Evolutionary conservation across 495 filamentous ascomycete species (phyloP), one percentile per base, ranked within the genome.

Genomic region (Tuber umbilicatum): DNA sequence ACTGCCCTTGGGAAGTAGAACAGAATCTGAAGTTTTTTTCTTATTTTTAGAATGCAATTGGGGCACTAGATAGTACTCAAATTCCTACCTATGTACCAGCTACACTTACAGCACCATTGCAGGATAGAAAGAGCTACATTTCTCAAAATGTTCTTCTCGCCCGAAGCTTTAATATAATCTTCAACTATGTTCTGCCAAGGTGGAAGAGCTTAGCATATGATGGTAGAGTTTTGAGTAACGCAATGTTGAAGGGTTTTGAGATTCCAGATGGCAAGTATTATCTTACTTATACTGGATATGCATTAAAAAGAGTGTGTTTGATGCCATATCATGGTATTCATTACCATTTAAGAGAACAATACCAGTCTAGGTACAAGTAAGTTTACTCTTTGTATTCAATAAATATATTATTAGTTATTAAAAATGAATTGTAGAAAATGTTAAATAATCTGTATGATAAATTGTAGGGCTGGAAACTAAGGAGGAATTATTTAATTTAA

Each of bases 31-130:
- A 55, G 7, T 55, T 27, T 12, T 27, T n/a, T 12, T 23, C 47
- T 9, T 55, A 27, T 0, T 55, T 55, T 55, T 0, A 55, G 47
- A 0, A 55, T 27, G 7, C 2, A 12, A 55, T 55, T 55, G 7
- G 47, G 0, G 47, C 47, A 2, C 6, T 27, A 10, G 23, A 55
- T 3, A 2, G 23, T 2, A 55, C 47, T 9, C 47, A 55, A 12
- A 55, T 55, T n/a, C 47, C 47, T 12, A 9, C 47, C 23, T 2
- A 50, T 50, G 47, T 55, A 55, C 47, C 47, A 2, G 2, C 47
- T 10, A 2, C 7, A 0, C 1, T 12, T 9, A 5, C 23, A 0
- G 47, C 9, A 2, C 0, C 0, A 2, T 55, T 55, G n/a, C 23
- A 5, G 0, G 27, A 55, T 9, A 0, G 23, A 1, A 55, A 27